A percentile compares a stretch with the other conserved stretches of the same genome.
These are phyloP conservation scores for Trichocomaceae sp. DNA, from an alignment of 2,329 filamentous ascomycete species.

Conservation along the genomic window DNA sequence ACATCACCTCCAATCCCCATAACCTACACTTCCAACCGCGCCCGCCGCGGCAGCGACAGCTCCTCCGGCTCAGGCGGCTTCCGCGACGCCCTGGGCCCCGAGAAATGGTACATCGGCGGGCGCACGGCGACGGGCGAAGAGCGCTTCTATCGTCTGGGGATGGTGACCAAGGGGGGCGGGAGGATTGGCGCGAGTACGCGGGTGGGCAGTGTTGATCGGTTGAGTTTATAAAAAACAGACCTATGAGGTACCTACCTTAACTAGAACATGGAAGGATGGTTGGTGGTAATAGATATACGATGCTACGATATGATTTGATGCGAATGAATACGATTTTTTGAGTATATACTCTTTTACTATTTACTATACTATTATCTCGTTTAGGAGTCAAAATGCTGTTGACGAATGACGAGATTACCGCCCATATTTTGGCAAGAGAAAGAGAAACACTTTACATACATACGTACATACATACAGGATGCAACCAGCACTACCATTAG, in stretches of 20 bases:
- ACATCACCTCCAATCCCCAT: conserved; percentile 30
- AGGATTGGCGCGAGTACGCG: conserved; percentile 35
- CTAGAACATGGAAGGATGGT: too few relatives aligned
- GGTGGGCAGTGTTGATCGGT: conserved; percentile 44
- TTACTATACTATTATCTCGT: too few relatives aligned
- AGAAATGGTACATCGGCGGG: conserved; percentile 49
- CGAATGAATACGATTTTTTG: too few relatives aligned
- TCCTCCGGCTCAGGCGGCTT: conserved; percentile 44
- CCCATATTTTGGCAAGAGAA: not conserved
- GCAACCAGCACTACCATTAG: not conserved
- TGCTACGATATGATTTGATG: not conserved
- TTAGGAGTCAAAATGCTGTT: too few relatives aligned
- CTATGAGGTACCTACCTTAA: too few relatives aligned
- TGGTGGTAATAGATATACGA: not conserved
- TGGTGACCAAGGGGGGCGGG: conserved; percentile 42
- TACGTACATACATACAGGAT: conserved; percentile 2
- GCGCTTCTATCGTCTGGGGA: conserved; percentile 43
- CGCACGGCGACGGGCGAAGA: conserved; percentile 43
- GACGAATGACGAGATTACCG: too few relatives aligned
- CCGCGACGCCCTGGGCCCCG: conserved; percentile 40
- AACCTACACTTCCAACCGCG: conserved; percentile 34
- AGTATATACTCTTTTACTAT: too few relatives aligned
- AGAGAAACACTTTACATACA: not conserved
- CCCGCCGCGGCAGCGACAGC: conserved; percentile 42
- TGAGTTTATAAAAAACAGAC: conserved; percentile 38